Evolutionary conservation across 371 early-diverging fungal genomes (phyloP).

Genomic region (Mortierella sp.): DNA sequence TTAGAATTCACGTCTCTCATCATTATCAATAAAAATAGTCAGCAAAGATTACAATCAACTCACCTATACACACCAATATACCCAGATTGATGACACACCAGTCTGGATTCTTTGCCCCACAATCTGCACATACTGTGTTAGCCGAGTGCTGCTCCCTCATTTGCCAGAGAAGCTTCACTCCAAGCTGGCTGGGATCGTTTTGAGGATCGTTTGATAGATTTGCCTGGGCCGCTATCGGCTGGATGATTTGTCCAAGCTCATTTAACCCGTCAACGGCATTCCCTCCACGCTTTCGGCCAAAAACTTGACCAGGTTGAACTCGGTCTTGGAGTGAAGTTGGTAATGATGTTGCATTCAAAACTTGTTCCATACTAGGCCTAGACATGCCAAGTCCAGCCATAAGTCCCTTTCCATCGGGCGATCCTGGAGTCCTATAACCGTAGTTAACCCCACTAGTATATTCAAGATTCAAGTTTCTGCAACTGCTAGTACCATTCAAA

Average conservation of each 20-base stretch:
- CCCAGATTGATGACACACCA: slow-evolving; percentile 97
- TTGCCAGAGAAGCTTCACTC: slow-evolving; percentile 44
- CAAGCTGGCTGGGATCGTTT: slow-evolving; percentile 29
- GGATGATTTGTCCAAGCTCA: slow-evolving; percentile 42
- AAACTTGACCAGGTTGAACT: slow-evolving; percentile 27
- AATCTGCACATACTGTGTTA: slow-evolving; percentile 88
- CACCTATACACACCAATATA: slow-evolving; percentile 92
- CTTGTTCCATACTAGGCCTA: slow-evolving; percentile 44
- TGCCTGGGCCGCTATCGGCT: slow-evolving; percentile 9
- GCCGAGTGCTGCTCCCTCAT: slow-evolving; percentile 61
- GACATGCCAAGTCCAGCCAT: slow-evolving; percentile 22
- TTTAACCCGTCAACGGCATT: slow-evolving; percentile 33
- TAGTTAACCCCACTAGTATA: slow-evolving; percentile 5
- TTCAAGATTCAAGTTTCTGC: slow-evolving; percentile 30
- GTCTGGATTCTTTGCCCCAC: slow-evolving; percentile 83
- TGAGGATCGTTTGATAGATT: not conserved
- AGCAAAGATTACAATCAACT: not conserved
- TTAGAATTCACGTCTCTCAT: slow-evolving; percentile 3
- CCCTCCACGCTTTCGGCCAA: slow-evolving; percentile 35
- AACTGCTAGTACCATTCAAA: slow-evolving; percentile 70
- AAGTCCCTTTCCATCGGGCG: slow-evolving; percentile 22
- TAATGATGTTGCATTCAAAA: slow-evolving; percentile 23
- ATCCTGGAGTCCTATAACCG: not conserved
- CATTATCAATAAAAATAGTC: not conserved
- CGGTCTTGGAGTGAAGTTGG: slow-evolving; percentile 32